Conservation (phyloP, 1,284 basidiomycete species). For the Leccinum pachyderme region DNA sequence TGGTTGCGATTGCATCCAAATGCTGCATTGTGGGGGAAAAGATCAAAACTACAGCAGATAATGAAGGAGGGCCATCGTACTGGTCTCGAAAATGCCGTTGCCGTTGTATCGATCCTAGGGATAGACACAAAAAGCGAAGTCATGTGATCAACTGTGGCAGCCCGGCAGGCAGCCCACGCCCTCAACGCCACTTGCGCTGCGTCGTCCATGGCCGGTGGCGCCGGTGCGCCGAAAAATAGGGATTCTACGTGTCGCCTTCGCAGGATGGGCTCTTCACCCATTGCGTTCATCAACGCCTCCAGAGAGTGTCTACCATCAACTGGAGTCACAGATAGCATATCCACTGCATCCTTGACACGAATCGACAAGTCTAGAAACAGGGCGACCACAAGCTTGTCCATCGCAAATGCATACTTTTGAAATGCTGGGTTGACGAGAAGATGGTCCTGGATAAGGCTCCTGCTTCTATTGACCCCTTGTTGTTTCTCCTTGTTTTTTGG, state of each 20-base stretch:
- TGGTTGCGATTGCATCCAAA: constrained; percentile 36
- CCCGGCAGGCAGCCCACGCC: constrained; percentile 45
- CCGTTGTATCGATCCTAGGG: constrained; percentile 24
- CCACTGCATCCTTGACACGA: constrained; percentile 40
- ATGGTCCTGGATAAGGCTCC: constrained; percentile 26
- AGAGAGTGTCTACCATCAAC: constrained; percentile 32
- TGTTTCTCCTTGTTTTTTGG: constrained; percentile 6
- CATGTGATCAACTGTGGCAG: constrained; percentile 27
- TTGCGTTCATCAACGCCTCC: constrained; percentile 37
- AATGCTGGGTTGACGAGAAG: constrained; percentile 32
- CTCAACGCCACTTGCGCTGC: constrained; percentile 33
- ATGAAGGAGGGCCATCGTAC: constrained; percentile 10
- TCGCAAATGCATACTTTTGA: constrained; percentile 41
- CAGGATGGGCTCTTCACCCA: constrained; percentile 37
- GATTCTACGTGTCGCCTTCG: constrained; percentile 30
- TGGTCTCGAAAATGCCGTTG: constrained; percentile 10
- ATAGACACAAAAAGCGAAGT: constrained; percentile 11
- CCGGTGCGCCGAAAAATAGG: constrained; percentile 37
- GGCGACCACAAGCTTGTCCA: constrained; percentile 43
- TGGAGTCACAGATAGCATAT: constrained; percentile 40
- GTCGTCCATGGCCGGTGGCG: constrained; percentile 17
- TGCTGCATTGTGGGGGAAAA: constrained; percentile 31
- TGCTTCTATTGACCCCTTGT: constrained; percentile 23
- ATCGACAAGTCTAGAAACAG: constrained; percentile 41
- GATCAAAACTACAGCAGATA: not conserved